Conservation (phyloP, 495 filamentous ascomycete genomes). For the Neurospora pannonica region DNA sequence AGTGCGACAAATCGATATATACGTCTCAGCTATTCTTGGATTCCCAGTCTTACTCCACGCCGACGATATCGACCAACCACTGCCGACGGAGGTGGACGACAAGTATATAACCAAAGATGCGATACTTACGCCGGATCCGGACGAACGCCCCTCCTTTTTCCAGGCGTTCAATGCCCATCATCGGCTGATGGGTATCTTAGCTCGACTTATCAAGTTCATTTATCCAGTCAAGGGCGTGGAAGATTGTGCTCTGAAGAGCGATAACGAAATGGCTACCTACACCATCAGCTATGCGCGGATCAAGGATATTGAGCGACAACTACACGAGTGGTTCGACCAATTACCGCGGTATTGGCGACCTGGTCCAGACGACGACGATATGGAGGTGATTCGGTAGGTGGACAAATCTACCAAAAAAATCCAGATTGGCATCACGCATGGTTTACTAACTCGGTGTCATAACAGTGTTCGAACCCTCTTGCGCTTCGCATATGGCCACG, state of each 20-base stretch:
- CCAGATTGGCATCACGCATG: neutral
- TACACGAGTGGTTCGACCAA: conserved; percentile 74
- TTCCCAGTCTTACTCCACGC: conserved; percentile 75
- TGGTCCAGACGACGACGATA: conserved; percentile 55
- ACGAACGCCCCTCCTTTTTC: conserved; percentile 56
- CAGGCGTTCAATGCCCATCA: conserved; percentile 81
- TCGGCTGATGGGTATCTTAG: conserved; percentile 62
- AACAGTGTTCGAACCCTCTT: conserved; percentile 74
- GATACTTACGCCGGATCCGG: conserved; percentile 67
- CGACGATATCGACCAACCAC: conserved; percentile 87
- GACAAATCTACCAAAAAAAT: neutral
- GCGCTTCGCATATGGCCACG: conserved; percentile 79
- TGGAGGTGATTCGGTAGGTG: conserved; percentile 65
- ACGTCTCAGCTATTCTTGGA: conserved; percentile 81
- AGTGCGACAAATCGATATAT: conserved; percentile 87
- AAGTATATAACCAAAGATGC: conserved; percentile 75
- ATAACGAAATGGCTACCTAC: conserved; percentile 44
- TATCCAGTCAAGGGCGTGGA: conserved; percentile 76
- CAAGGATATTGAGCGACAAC: conserved; percentile 79
- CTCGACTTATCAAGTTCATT: conserved; percentile 79
- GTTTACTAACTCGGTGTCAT: neutral
- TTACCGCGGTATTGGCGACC: conserved; percentile 68
- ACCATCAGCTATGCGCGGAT: conserved; percentile 83
- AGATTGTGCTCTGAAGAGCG: conserved; percentile 40
- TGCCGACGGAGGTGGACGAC: conserved; percentile 79